A percentile compares a stretch with the other conserved stretches of the same genome.
These are phyloP conservation scores for Diaporthe ilicicola DNA, from an alignment of 2,329 filamentous ascomycete species.

Conservation along the genomic window DNA sequence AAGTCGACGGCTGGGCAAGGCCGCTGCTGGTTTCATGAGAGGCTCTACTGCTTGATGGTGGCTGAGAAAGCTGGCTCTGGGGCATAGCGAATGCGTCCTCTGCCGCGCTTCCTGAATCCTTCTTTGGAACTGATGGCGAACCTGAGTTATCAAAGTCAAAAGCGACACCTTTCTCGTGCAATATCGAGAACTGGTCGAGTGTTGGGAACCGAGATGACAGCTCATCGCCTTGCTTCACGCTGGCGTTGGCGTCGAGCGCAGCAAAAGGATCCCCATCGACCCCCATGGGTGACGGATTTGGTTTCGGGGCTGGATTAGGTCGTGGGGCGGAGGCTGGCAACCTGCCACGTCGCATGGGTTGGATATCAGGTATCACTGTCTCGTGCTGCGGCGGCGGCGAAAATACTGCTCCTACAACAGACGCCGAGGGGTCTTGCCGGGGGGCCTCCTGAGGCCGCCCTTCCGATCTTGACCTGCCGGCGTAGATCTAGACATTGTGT, in stretches of 20 bases:
- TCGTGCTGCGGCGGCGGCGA: constrained; percentile 77
- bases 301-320: constrained; percentile 51
- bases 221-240: constrained; percentile 73
- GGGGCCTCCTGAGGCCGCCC: constrained; percentile 59
- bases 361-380: constrained; percentile 83
- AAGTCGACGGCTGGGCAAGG: constrained; percentile 38
- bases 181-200: constrained; percentile 88
- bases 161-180: constrained; percentile 84
- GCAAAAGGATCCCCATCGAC: constrained; percentile 87
- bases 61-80: constrained; percentile 38
- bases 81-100: constrained; percentile 81
- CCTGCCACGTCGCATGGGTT: constrained; percentile 90
- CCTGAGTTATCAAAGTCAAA: constrained; percentile 81
- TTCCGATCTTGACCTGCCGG: constrained; percentile 70
- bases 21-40: constrained; percentile 42
- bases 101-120: constrained; percentile 65
- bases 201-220: constrained; percentile 87
- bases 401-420: constrained; percentile 82
- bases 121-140: constrained; percentile 63
- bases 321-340: constrained; percentile 60
- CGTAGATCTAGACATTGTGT: constrained; percentile 71
- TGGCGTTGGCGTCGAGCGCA: constrained; percentile 70
- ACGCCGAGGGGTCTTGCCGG: constrained; percentile 64
- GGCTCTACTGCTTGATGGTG: constrained; percentile 41
- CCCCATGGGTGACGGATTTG: constrained; percentile 74